Evolutionary conservation across 306 rosid genomes (phyloP).

Genomic region (Purshia tridentata): DNA sequence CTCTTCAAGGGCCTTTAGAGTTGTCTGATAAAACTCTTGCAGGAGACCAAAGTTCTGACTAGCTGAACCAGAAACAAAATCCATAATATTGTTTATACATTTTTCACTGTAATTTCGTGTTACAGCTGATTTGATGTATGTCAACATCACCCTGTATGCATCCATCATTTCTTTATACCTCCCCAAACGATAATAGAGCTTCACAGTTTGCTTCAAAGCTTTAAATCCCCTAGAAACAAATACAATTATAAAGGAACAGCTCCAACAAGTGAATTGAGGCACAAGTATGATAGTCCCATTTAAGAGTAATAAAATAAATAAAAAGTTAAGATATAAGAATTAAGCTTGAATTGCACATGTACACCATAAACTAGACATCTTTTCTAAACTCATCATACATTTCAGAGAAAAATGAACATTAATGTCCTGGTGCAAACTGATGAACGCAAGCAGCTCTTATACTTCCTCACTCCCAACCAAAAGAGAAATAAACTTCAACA

Average conservation of each 20-base stretch:
- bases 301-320: background rate
- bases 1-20: slow-evolving; percentile 93
- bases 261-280: background rate
- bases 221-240: slow-evolving; percentile 76
- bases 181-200: slow-evolving; percentile 87
- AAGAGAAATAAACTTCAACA: too few species aligned
- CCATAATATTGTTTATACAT: slow-evolving; percentile 97
- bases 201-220: slow-evolving; percentile 95
- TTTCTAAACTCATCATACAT: background rate
- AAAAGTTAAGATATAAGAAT: background rate
- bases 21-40: slow-evolving; percentile 95
- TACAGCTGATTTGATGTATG: slow-evolving; percentile 96
- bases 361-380: background rate
- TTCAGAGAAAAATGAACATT: too few species aligned
- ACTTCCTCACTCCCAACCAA: too few species aligned
- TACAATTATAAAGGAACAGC: background rate
- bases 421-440: too few species aligned
- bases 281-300: background rate
- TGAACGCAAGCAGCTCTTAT: too few species aligned
- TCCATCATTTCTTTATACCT: slow-evolving; percentile 96
- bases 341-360: background rate
- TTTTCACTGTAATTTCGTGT: slow-evolving; percentile 94
- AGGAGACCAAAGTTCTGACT: slow-evolving; percentile 88
- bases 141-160: slow-evolving; percentile 94
- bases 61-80: slow-evolving; percentile 95